Evolutionary conservation across 805 yeast genomes (phyloP).

Genomic region (Hagleromyces aurorensis): DNA sequence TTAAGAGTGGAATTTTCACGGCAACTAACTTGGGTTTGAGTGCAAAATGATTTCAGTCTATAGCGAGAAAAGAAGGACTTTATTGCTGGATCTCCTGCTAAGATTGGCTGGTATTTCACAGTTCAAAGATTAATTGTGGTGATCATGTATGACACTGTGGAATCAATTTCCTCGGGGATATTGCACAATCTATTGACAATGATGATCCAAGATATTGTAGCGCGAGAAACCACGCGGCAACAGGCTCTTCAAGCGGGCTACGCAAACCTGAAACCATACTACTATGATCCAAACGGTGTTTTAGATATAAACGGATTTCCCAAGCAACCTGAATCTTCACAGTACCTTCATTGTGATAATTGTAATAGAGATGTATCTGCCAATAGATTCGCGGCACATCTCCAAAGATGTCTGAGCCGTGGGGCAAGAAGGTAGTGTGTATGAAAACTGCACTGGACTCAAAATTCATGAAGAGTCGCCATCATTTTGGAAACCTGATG

Average conservation of each 20-base stretch:
- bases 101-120: too few relatives aligned
- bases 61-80: too few relatives aligned
- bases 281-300: constrained; percentile 20
- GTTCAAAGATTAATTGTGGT: too few relatives aligned
- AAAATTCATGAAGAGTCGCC: too few relatives aligned
- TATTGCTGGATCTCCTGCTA: too few relatives aligned
- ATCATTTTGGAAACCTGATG: too few relatives aligned
- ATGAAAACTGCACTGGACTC: too few relatives aligned
- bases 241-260: constrained; percentile 19
- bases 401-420: constrained; percentile 83
- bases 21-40: too few relatives aligned
- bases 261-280: constrained; percentile 21
- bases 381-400: constrained; percentile 85
- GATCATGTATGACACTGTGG: constrained; percentile 15
- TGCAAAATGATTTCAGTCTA: too few relatives aligned
- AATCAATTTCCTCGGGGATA: constrained; percentile 18
- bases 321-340: constrained; percentile 28
- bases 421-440: constrained; percentile 39
- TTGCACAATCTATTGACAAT: constrained; percentile 23
- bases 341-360: constrained; percentile 67
- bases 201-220: constrained; percentile 28
- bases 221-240: constrained; percentile 20
- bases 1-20: too few relatives aligned
- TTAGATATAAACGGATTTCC: constrained; percentile 25
- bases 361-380: constrained; percentile 88